Percentiles rank a stretch among this genome's conserved stretches.
phyloP scores from a whole-genome alignment of 441 rosid genomes.

The Erodium moschatum region DNA sequence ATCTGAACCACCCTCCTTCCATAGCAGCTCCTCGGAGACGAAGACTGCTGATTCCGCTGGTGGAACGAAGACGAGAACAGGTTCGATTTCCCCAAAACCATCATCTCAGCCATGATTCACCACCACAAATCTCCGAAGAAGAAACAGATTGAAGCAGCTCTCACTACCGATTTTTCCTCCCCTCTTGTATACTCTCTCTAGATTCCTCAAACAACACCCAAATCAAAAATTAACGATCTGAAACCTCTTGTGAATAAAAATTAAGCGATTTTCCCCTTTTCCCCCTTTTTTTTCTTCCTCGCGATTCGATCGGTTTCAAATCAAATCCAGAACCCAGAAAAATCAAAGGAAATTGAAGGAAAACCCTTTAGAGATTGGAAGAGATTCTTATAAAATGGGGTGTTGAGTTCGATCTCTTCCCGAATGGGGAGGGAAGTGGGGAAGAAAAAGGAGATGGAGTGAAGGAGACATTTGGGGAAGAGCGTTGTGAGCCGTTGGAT shows the following conservation, averaged over 20 bases:
- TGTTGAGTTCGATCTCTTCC: neutral
- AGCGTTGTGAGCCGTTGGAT: neutral
- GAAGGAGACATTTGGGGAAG: neutral
- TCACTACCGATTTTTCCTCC: neutral
- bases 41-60: slow-evolving; percentile 18
- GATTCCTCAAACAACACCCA: neutral
- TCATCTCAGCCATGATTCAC: slow-evolving; percentile 35
- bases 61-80: slow-evolving; percentile 24
- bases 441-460: neutral
- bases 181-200: too few relatives aligned
- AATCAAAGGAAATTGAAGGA: neutral
- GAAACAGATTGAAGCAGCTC: neutral
- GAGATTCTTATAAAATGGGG: neutral
- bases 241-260: neutral
- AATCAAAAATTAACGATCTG: neutral
- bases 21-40: slow-evolving; percentile 26
- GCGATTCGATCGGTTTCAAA: neutral
- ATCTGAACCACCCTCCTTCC: slow-evolving; percentile 21
- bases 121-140: slow-evolving; percentile 8
- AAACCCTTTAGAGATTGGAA: neutral
- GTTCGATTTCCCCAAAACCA: slow-evolving; percentile 36
- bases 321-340: neutral
- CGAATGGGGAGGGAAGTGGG: neutral
- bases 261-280: neutral
- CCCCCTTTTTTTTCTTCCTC: neutral